phyloP scores from a whole-genome alignment of 495 filamentous ascomycete species.

The Monascus purpureus region DNA sequence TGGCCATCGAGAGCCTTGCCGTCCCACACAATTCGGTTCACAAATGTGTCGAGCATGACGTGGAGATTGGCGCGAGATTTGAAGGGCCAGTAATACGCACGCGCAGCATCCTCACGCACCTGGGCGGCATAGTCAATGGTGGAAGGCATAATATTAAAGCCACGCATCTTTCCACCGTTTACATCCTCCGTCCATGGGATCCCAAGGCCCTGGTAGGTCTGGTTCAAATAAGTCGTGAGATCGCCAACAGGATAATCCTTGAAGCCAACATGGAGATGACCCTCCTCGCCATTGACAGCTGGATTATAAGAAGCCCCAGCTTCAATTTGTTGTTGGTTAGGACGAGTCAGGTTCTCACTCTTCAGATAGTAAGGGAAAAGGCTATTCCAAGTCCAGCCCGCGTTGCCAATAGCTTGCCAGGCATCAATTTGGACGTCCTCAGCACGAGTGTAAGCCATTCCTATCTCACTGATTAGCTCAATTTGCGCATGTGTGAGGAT shows the following conservation, averaged over 20 bases:
- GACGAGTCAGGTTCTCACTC: conserved; percentile 23
- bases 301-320: conserved; percentile 30
- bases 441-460: conserved; percentile 32
- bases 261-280: conserved; percentile 36
- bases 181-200: conserved; percentile 23
- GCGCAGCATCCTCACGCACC: conserved; percentile 37
- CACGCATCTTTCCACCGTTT: conserved; percentile 26
- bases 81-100: conserved; percentile 31
- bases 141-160: conserved; percentile 25
- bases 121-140: conserved; percentile 27
- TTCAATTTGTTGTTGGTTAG: conserved; percentile 20
- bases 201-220: conserved; percentile 15
- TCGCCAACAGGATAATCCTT: conserved; percentile 13
- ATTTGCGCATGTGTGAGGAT: too few relatives aligned
- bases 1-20: conserved; percentile 2
- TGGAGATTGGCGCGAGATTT: conserved; percentile 15
- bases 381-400: conserved; percentile 48
- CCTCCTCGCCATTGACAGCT: conserved; percentile 30
- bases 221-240: conserved; percentile 15
- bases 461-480: conserved; percentile 8
- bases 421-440: conserved; percentile 30
- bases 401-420: conserved; percentile 46
- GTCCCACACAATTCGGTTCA: conserved; percentile 23
- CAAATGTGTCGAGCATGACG: conserved; percentile 17
- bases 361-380: conserved; percentile 45